Percentiles rank a stretch among this genome's conserved stretches.
Evolutionary conservation across 2,329 filamentous ascomycete genomes (phyloP).

Genomic region (Penicillium sp.): DNA sequence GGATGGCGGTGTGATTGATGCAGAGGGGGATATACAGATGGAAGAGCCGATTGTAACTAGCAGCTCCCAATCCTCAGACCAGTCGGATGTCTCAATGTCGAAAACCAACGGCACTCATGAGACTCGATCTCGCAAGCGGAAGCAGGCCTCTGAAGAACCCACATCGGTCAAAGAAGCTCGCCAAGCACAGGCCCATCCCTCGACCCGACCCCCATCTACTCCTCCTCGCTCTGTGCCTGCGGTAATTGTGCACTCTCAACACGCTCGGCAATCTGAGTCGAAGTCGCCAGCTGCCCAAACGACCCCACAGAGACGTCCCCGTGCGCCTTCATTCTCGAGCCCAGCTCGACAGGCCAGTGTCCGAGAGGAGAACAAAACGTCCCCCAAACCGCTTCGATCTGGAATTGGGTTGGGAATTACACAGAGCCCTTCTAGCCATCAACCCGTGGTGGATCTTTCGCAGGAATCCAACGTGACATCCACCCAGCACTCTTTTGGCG

Average conservation of each 20-base stretch:
- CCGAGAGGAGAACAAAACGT: background rate
- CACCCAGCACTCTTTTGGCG: background rate
- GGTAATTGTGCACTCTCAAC: background rate
- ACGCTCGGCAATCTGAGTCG: background rate
- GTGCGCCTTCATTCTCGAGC: conserved; percentile 23
- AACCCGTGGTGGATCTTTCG: background rate
- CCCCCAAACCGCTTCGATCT: background rate
- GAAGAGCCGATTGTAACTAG: background rate
- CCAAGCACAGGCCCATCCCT: background rate
- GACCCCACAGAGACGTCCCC: conserved; percentile 8
- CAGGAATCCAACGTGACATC: background rate
- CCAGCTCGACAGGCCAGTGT: conserved; percentile 9
- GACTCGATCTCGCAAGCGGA: conserved; percentile 26
- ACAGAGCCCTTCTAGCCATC: conserved; percentile 24
- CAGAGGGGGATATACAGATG: conserved; percentile 21
- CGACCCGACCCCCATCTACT: background rate
- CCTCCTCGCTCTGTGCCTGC: background rate
- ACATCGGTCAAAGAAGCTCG: conserved; percentile 28
- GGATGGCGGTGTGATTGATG: background rate
- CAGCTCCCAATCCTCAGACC: background rate
- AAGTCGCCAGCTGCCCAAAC: background rate
- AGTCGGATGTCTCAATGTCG: background rate
- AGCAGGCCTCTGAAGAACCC: conserved; percentile 20
- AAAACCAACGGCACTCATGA: background rate
- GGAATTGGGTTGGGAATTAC: conserved; percentile 32